These are phyloP conservation scores for Hymenoscyphus fructigenus DNA, from an alignment of 2,329 filamentous ascomycete species.

Conservation along the genomic window DNA sequence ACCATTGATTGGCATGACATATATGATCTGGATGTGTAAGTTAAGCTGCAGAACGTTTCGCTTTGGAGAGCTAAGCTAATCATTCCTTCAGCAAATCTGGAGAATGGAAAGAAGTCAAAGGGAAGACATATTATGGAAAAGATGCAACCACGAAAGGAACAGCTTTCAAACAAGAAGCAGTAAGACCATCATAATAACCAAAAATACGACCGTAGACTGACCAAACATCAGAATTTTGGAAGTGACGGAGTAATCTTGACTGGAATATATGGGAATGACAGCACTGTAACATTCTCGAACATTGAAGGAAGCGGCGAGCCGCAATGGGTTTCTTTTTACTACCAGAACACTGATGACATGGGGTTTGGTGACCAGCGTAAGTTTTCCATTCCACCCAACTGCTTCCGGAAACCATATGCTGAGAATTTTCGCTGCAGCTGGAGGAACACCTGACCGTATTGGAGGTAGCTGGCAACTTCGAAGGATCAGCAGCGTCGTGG, in stretches of 20 bases:
- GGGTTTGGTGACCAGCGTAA: neutral
- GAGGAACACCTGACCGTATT: constrained; percentile 58
- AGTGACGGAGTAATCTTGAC: neutral
- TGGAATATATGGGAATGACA: neutral
- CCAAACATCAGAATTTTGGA: neutral
- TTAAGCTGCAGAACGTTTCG: constrained; percentile 26
- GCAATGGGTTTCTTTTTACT: neutral
- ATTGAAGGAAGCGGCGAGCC: neutral
- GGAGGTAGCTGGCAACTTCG: constrained; percentile 59
- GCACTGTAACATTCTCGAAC: neutral
- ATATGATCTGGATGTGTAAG: constrained; percentile 53
- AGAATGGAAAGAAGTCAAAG: constrained; percentile 40
- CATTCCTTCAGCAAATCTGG: neutral
- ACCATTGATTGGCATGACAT: constrained; percentile 54
- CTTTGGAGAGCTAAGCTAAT: neutral
- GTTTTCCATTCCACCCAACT: neutral
- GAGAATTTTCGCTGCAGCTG: constrained; percentile 35
- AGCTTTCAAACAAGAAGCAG: constrained; percentile 57
- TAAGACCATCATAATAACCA: constrained; percentile 38
- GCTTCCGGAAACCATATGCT: neutral
- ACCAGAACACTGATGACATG: neutral
- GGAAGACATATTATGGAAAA: constrained; percentile 47
- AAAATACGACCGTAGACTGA: neutral
- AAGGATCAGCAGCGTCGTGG: constrained; percentile 58
- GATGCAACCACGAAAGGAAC: constrained; percentile 46